Base-by-base conservation (phyloP, 2,329 filamentous ascomycete species). In the Colletotrichum viniferum region DNA sequence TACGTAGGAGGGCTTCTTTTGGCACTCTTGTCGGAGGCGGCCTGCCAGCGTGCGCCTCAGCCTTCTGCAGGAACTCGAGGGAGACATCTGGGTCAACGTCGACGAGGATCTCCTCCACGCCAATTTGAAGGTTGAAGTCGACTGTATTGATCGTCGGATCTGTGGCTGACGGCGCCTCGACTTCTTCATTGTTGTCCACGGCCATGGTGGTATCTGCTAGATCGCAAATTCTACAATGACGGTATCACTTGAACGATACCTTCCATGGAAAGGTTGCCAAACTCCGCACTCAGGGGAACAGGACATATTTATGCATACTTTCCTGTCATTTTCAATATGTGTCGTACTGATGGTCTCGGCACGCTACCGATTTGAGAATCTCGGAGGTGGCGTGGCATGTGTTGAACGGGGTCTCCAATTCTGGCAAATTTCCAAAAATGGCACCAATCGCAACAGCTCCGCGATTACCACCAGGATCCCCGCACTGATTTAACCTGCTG, bases 41-140 rank as follows among this genome's bases (percentile, higher is more conserved):
- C 69, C 79, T 79, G 4, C 78, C 79, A 10, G 77, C 74, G 9
- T 77, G 72, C 16, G 73, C 75, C 18, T 78, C 75, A 10, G 78
- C 79, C 61, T 76, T 77, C 14, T 78, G 66, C 2, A 80, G 69
- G 32, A 76, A 78, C 2, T 79, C 78, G 4, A 79, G 70, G 5
- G 78, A 79, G 14, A 79, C 43, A 13, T 76, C 73, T 12, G 79
- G 79, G 55, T 80, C 79, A 12, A 80, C 73, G 16, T 80, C 78
- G 34, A 77, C 63, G 12, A 79, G 71, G 7, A 79, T 69, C 28
- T 79, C 77, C 55, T 79, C 78, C 7, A 78, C 68, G 1, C 69
- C 76, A 18, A 78, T 77, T 30, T 79, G 78, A 2, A 79, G 74
- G 1, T 71, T 69, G 9, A 78, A 75, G 30, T 79, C 78, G 0